Percentiles rank a stretch among this genome's conserved stretches.
phyloP scores from a whole-genome alignment of 495 filamentous ascomycete genomes.

The Lasiosphaeria hispida region DNA sequence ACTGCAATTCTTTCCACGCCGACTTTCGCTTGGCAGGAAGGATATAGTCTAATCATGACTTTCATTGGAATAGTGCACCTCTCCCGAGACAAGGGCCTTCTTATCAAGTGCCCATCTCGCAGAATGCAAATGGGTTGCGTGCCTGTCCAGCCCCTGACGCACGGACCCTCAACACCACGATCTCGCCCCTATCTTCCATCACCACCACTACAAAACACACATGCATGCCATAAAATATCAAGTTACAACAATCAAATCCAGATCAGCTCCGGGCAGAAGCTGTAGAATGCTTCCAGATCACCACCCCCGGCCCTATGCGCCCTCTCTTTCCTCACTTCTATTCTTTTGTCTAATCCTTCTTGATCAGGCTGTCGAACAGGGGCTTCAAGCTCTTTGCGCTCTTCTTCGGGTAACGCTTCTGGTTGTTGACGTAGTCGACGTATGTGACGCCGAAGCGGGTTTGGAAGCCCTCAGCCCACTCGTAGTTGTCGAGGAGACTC shows the following conservation, averaged over 20 bases:
- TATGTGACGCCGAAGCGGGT: slow-evolving; percentile 78
- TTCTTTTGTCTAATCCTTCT: slow-evolving; percentile 36
- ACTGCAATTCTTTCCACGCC: no score
- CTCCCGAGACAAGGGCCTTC: not conserved
- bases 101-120: no score
- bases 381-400: slow-evolving; percentile 64
- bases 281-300: no score
- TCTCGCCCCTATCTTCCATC: not conserved
- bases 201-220: not conserved
- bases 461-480: slow-evolving; percentile 78
- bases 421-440: slow-evolving; percentile 71
- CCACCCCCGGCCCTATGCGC: not conserved
- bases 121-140: not conserved
- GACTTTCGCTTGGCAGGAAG: no score
- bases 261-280: no score
- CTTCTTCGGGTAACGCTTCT: slow-evolving; percentile 77
- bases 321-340: not conserved
- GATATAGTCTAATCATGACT: no score
- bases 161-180: not conserved
- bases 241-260: no score
- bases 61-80: no score
- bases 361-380: slow-evolving; percentile 60
- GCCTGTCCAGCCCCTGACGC: not conserved
- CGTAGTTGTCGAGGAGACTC: slow-evolving; percentile 75
- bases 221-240: not conserved